These are phyloP conservation scores for Mollisiaceae sp. DNA, from an alignment of 2,329 filamentous ascomycete species.

Conservation along the genomic window DNA sequence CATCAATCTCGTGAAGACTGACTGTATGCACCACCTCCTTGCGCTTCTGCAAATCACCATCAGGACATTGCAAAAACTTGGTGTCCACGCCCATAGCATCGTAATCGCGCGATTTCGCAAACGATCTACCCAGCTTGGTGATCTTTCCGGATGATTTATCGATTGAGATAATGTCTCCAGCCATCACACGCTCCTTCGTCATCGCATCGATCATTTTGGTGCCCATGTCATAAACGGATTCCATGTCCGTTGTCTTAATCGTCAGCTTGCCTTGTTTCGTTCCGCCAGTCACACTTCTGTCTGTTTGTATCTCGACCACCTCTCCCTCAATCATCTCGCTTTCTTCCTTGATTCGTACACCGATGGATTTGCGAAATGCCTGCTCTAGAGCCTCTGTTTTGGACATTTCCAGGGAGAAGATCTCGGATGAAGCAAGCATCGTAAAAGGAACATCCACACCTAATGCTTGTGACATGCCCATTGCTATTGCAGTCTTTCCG, in stretches of 20 bases:
- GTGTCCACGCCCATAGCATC: slow-evolving; percentile 99
- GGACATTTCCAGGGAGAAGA: slow-evolving; percentile 98
- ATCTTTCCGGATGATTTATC: slow-evolving; percentile 99
- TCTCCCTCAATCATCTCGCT: slow-evolving; percentile 99
- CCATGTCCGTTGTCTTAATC: slow-evolving; percentile 99
- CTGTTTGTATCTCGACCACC: slow-evolving; percentile 98
- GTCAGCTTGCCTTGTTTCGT: slow-evolving; percentile 99
- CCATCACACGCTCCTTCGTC: slow-evolving; percentile 99
- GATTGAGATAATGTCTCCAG: slow-evolving; percentile 96
- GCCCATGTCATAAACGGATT: slow-evolving; percentile 99
- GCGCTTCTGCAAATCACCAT: slow-evolving; percentile 95
- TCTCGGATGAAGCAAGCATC: slow-evolving; percentile 92
- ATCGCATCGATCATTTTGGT: slow-evolving; percentile 99
- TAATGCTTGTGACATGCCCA: slow-evolving; percentile 97
- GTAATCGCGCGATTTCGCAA: slow-evolving; percentile 94
- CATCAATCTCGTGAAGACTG: slow-evolving; percentile 96
- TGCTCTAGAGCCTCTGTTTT: slow-evolving; percentile 98
- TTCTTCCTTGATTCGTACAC: slow-evolving; percentile 97
- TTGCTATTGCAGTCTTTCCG: slow-evolving; percentile 97
- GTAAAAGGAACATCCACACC: slow-evolving; percentile 96
- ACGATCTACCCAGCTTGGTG: slow-evolving; percentile 93
- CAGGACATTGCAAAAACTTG: slow-evolving; percentile 96
- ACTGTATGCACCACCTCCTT: slow-evolving; percentile 98
- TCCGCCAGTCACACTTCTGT: slow-evolving; percentile 92
- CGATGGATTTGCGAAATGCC: slow-evolving; percentile 98